Conservation (phyloP, 176 grass and related monocot species). For the Rhynchospora pubera region DNA sequence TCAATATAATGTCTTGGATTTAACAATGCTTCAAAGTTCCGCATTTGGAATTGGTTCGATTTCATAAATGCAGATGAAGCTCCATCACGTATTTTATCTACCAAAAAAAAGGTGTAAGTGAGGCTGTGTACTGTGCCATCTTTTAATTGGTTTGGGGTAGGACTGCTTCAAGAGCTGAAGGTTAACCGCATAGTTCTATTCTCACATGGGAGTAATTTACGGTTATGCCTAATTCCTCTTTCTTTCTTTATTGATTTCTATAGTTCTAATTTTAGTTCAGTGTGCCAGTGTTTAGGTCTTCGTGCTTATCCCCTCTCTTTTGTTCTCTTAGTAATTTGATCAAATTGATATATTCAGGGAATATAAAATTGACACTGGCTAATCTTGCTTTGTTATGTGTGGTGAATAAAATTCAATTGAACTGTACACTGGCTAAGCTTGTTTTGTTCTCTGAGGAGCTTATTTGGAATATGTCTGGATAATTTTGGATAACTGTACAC, state of each 20-base stretch:
- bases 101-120: slow-evolving; percentile 45
- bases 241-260: slow-evolving; percentile 14
- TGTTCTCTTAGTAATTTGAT: not conserved
- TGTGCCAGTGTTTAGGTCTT: not conserved
- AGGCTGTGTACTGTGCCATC: slow-evolving; percentile 40
- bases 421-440: no score
- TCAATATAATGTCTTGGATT: slow-evolving; percentile 47
- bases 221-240: slow-evolving; percentile 26
- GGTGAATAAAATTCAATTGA: not conserved
- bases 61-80: slow-evolving; percentile 68
- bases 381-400: not conserved
- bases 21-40: slow-evolving; percentile 56
- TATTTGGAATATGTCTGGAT: not conserved
- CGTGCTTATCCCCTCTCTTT: not conserved
- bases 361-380: not conserved
- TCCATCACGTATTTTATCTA: slow-evolving; percentile 46
- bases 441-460: not conserved
- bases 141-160: slow-evolving; percentile 81
- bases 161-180: slow-evolving; percentile 38
- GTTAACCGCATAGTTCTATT: slow-evolving; percentile 26
- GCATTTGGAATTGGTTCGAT: slow-evolving; percentile 75
- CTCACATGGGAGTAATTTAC: slow-evolving; percentile 23
- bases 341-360: not conserved
- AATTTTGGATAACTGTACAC: not conserved
- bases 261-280: slow-evolving; percentile 19